Evolutionary conservation across 768 basidiomycete species (phyloP).

Genomic region (Lactarius vividus): DNA sequence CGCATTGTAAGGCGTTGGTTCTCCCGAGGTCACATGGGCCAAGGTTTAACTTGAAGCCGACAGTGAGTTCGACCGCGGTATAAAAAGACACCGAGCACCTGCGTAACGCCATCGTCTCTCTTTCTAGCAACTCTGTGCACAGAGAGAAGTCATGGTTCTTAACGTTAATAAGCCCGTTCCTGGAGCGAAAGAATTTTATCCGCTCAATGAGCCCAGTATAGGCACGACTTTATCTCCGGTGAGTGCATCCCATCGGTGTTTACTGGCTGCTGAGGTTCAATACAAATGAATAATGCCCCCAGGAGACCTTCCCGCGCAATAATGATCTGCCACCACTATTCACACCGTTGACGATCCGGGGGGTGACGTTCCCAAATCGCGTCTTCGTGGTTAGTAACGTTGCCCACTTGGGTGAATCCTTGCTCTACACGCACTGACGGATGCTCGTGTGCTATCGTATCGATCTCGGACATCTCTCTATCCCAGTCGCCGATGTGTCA

Average conservation of each 20-base stretch:
- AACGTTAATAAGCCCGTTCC: constrained; percentile 48
- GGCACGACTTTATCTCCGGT: constrained; percentile 43
- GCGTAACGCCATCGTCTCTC: background rate
- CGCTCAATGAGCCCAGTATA: constrained; percentile 56
- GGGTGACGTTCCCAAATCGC: constrained; percentile 68
- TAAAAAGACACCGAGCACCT: background rate
- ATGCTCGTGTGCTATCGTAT: background rate
- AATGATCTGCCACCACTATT: constrained; percentile 57
- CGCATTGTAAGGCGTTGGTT: too few species aligned
- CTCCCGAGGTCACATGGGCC: too few species aligned
- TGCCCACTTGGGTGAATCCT: background rate
- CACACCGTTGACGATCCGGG: constrained; percentile 58
- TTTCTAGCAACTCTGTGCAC: background rate
- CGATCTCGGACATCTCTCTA: background rate
- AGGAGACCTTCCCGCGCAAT: constrained; percentile 47
- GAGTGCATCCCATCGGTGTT: constrained; percentile 4
- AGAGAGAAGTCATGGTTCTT: background rate
- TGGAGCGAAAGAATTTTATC: constrained; percentile 53
- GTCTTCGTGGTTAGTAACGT: constrained; percentile 55
- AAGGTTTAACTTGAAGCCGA: too few species aligned
- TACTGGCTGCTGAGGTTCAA: background rate
- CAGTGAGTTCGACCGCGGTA: background rate
- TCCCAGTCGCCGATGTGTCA: constrained; percentile 76
- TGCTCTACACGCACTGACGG: background rate
- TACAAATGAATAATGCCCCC: constrained; percentile 7